A percentile compares a stretch with the other conserved stretches of the same genome.
These are phyloP conservation scores for Solanum virginianum DNA, from an alignment of 257 asterid genomes.

Conservation along the genomic window DNA sequence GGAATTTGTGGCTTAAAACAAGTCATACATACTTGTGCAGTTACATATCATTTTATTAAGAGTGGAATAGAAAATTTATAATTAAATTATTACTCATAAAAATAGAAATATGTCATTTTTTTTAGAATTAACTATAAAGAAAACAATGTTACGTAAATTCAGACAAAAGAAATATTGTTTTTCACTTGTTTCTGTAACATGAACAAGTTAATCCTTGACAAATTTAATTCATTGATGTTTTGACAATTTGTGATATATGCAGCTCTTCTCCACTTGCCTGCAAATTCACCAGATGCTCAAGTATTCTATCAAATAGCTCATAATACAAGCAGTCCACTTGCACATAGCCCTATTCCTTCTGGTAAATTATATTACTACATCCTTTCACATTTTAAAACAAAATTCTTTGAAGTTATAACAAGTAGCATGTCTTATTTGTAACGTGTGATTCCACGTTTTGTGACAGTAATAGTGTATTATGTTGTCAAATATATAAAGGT, in stretches of 20 bases:
- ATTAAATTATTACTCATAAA: not conserved
- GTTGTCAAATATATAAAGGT: not conserved
- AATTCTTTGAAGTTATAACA: not conserved
- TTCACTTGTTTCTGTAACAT: not conserved
- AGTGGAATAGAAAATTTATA: not conserved
- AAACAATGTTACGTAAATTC: not conserved
- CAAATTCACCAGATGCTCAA: conserved; percentile 75
- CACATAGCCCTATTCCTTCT: conserved; percentile 5
- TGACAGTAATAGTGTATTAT: not conserved
- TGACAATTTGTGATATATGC: conserved; percentile 6
- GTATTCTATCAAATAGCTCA: conserved; percentile 39
- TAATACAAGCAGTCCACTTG: conserved; percentile 10
- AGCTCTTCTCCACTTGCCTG: conserved; percentile 67
- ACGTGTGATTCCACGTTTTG: not conserved
- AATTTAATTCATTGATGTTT: not conserved
- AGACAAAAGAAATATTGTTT: not conserved
- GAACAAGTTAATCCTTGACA: not conserved
- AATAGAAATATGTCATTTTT: not conserved
- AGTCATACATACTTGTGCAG: too few species aligned
- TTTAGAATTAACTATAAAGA: too few species aligned
- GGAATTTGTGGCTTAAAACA: too few species aligned
- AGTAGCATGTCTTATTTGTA: not conserved
- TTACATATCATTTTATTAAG: not conserved
- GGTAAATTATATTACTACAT: not conserved
- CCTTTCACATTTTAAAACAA: not conserved